These are phyloP conservation scores for Leccinum imitatum DNA, from an alignment of 768 basidiomycete genomes.

Conservation along the genomic window DNA sequence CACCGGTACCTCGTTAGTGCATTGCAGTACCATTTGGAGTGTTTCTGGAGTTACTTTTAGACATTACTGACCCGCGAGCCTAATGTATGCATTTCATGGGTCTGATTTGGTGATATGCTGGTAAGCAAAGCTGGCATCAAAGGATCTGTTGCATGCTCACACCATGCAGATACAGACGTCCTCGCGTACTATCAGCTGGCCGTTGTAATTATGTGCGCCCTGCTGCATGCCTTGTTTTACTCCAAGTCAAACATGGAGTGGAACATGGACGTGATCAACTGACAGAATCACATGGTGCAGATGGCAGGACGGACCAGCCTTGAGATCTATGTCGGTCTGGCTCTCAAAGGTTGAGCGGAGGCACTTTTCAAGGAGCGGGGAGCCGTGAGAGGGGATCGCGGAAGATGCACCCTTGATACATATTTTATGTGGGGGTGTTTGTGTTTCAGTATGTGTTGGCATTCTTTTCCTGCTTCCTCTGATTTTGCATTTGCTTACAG, in stretches of 20 bases:
- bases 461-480: neutral
- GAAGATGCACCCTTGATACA: too few relatives aligned
- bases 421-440: too few relatives aligned
- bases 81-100: neutral
- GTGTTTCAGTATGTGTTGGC: neutral
- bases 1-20: neutral
- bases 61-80: constrained; percentile 54
- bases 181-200: too few relatives aligned
- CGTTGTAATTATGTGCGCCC: too few relatives aligned
- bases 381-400: too few relatives aligned
- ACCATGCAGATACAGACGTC: neutral
- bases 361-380: too few relatives aligned
- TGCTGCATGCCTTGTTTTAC: neutral
- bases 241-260: neutral
- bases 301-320: neutral
- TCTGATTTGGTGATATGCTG: too few relatives aligned
- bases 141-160: too few relatives aligned
- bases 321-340: neutral
- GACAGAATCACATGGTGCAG: neutral
- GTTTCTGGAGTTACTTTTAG: constrained; percentile 90
- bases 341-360: neutral
- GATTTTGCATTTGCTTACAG: neutral
- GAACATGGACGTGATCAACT: neutral
- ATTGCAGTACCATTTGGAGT: constrained; percentile 74
- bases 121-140: too few relatives aligned